Conservation (phyloP, 225 moss, liverwort and hornwort species). For the Antitrichia curtipendula region DNA sequence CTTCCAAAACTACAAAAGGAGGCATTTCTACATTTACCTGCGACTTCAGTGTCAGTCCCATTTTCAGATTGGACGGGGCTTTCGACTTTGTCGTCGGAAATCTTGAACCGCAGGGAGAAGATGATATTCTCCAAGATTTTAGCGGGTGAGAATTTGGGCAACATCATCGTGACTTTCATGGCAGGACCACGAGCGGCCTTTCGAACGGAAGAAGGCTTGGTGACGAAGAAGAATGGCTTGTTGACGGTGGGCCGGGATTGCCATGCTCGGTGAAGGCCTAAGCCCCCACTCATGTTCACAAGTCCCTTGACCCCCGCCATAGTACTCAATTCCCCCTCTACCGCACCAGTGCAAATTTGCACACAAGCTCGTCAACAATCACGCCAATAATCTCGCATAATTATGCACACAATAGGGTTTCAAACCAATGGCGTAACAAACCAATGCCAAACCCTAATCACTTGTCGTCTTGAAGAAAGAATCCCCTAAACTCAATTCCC, state of each 20-base stretch:
- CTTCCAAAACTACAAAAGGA: neutral
- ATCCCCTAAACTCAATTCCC: neutral
- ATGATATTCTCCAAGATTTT: conserved; percentile 38
- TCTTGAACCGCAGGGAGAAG: conserved; percentile 23
- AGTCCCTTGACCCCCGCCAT: conserved; percentile 13
- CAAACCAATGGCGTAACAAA: neutral
- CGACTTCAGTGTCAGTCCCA: neutral
- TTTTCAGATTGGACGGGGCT: neutral
- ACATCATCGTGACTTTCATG: conserved; percentile 18
- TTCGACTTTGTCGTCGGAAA: neutral
- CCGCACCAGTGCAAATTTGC: neutral
- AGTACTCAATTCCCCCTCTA: neutral
- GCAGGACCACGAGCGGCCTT: neutral
- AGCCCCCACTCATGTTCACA: neutral
- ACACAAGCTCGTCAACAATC: neutral
- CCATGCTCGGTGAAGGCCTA: conserved; percentile 11
- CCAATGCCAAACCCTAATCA: neutral
- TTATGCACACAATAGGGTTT: neutral
- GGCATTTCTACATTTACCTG: neutral
- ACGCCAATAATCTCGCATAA: neutral
- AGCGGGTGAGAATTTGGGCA: conserved; percentile 39
- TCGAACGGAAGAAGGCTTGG: neutral
- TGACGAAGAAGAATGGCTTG: conserved; percentile 3
- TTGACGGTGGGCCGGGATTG: neutral
- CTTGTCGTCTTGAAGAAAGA: neutral